Base-by-base conservation (phyloP, 768 basidiomycete species). In the Trametes meyenii region DNA sequence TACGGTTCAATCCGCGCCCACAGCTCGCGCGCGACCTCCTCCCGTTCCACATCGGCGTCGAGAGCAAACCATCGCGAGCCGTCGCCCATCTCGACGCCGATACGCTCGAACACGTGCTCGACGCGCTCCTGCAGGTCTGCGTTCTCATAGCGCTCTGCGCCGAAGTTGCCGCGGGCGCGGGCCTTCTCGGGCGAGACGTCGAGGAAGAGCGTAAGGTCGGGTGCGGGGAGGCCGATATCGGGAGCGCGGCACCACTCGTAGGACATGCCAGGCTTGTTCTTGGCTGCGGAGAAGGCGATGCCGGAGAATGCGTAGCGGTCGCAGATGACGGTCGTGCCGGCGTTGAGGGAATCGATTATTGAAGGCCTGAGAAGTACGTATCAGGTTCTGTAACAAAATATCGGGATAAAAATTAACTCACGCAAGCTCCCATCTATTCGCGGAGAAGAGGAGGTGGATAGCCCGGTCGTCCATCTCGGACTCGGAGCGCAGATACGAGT, bases 231-330 rank as follows among this genome's bases (percentile, higher is more conserved):
- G 8, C 85, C 83, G n/a, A 86, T 76, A 66, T 99, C 96, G 5
- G 96, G 95, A 1, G 86, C 78, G 50, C 85, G 81, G 72, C 95
- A 96, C 92, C 93, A 99, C 16, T 84, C 80, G 66, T 88, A 89
- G 0, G 88, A 78, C 50, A 96, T 67, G 39, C 58, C 61, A 2
- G 58, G 62, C 29, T 65, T 54, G 50, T 70, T 70, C 52, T 60
- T 60, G 12, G 80, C 79, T 66, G 89, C 88, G 14, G 88, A 89
- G 73, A 98, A 98, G 1, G 94, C 95, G 65, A 95, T 88, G 0
- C 96, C 96, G 2, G 96, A 98, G 75, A 98, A 98, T 1, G 95
- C 92, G 72, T 98, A 99, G 44, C 97, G 83, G 72, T 98, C 96
- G 69, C 92, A 94, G 46, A 99, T 75, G 70, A 99, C 78, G 0